Evolutionary conservation across 2,329 filamentous ascomycete genomes (phyloP).

Genomic region (Fusarium sp.): DNA sequence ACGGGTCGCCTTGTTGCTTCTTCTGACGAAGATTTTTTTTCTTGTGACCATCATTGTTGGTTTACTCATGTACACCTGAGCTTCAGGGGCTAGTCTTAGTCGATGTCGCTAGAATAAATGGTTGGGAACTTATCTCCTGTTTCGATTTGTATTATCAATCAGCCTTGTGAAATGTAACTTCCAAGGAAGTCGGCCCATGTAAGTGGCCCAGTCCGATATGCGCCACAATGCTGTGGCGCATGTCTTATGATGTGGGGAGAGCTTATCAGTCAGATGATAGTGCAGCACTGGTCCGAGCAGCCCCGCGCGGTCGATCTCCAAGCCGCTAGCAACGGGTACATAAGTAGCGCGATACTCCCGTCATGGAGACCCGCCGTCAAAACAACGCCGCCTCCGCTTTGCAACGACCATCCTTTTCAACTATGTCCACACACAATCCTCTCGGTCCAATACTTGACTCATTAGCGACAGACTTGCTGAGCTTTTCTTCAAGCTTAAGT

Average conservation of each 20-base stretch:
- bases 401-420: background rate
- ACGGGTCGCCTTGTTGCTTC: no score
- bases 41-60: background rate
- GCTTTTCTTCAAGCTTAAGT: background rate
- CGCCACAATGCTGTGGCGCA: background rate
- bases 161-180: background rate
- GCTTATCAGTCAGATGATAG: no score
- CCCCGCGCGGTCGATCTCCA: slow-evolving; percentile 1
- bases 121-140: no score
- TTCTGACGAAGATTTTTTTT: no score
- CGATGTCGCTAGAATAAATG: no score
- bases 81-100: no score
- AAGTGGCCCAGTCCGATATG: background rate
- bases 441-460: background rate
- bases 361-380: background rate
- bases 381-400: background rate
- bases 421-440: background rate
- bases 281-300: background rate
- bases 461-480: background rate
- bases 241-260: no score
- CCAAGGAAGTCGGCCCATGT: background rate
- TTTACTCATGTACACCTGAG: background rate
- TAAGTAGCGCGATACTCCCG: background rate
- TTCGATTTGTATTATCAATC: background rate
- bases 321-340: background rate